A percentile compares a stretch with the other conserved stretches of the same genome.
These are phyloP conservation scores for Colletotrichum echinochloae DNA, from an alignment of 2,329 filamentous ascomycete species.

Conservation along the genomic window DNA sequence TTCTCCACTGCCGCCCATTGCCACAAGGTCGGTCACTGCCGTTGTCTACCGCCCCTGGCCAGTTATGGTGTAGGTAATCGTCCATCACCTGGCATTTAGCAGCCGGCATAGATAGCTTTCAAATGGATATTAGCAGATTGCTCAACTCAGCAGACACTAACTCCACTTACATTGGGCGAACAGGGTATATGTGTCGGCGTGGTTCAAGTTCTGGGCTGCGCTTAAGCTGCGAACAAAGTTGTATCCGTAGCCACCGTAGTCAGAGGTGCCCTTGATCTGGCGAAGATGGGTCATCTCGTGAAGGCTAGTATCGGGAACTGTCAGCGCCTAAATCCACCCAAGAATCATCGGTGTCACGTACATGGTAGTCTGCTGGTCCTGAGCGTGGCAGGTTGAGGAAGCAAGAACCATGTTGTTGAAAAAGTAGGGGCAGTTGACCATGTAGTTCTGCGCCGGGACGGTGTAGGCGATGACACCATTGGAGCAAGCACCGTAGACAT, in stretches of 20 bases:
- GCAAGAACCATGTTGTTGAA: slow-evolving; percentile 27
- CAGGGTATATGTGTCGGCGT: slow-evolving; percentile 69
- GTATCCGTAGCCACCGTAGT: slow-evolving; percentile 64
- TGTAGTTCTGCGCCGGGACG: slow-evolving; percentile 62
- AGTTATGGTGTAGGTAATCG: too few relatives aligned
- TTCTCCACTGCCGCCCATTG: too few relatives aligned
- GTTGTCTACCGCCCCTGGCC: too few relatives aligned
- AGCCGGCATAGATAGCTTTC: slow-evolving; percentile 52
- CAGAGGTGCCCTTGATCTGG: slow-evolving; percentile 67
- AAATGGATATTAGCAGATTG: background rate
- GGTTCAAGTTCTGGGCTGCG: slow-evolving; percentile 64
- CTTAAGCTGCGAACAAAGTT: slow-evolving; percentile 63
- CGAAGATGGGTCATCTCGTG: slow-evolving; percentile 74
- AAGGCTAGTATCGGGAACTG: slow-evolving; percentile 54
- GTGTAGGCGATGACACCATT: slow-evolving; percentile 70
- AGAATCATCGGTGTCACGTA: background rate
- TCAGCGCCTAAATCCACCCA: background rate
- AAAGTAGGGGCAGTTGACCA: slow-evolving; percentile 66
- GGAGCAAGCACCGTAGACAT: slow-evolving; percentile 65
- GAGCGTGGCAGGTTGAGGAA: slow-evolving; percentile 22
- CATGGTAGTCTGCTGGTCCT: slow-evolving; percentile 68
- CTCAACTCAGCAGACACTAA: background rate
- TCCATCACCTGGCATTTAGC: too few relatives aligned
- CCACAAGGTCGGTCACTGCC: too few relatives aligned
- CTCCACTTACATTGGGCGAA: slow-evolving; percentile 48